A percentile compares a stretch with the other conserved stretches of the same genome.
Conservation (phyloP, 202 grass and related monocot genomes). For the Digitaria exilis region DNA sequence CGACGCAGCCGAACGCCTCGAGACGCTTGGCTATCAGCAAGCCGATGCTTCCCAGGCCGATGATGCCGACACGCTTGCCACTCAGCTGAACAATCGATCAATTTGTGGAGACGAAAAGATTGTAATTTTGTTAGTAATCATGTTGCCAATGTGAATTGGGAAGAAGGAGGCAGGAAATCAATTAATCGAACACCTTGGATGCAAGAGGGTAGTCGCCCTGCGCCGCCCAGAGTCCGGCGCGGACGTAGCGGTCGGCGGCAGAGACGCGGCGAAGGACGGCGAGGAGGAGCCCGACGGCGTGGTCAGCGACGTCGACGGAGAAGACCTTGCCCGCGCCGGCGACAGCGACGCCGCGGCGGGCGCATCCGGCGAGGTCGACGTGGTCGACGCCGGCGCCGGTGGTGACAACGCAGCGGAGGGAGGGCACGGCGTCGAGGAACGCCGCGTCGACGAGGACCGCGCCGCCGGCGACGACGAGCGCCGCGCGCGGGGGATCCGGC, state of each 20-base stretch:
- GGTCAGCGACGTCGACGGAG: constrained; percentile 55
- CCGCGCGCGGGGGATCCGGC: not conserved
- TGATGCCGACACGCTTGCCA: constrained; percentile 60
- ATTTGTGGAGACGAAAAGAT: not conserved
- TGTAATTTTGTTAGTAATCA: too few relatives aligned
- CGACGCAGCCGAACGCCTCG: constrained; percentile 47
- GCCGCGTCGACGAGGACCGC: not conserved
- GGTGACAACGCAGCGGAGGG: constrained; percentile 47
- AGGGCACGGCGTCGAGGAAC: constrained; percentile 41
- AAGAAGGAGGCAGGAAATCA: not conserved
- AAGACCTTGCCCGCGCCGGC: constrained; percentile 35
- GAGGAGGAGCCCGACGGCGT: constrained; percentile 56
- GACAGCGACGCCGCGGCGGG: constrained; percentile 44
- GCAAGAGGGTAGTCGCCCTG: constrained; percentile 45
- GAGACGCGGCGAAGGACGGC: constrained; percentile 51
- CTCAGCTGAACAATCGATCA: constrained; percentile 27
- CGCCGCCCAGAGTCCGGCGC: constrained; percentile 38
- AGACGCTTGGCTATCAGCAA: constrained; percentile 49
- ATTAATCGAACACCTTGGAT: constrained; percentile 41
- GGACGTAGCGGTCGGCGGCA: constrained; percentile 39
- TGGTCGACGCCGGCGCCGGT: constrained; percentile 48
- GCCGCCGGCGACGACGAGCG: constrained; percentile 3
- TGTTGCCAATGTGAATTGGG: not conserved
- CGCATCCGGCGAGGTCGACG: constrained; percentile 58
- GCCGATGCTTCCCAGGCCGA: constrained; percentile 66